Evolutionary conservation across 2,329 filamentous ascomycete species (phyloP).

Genomic region (Talaromyces piceae): DNA sequence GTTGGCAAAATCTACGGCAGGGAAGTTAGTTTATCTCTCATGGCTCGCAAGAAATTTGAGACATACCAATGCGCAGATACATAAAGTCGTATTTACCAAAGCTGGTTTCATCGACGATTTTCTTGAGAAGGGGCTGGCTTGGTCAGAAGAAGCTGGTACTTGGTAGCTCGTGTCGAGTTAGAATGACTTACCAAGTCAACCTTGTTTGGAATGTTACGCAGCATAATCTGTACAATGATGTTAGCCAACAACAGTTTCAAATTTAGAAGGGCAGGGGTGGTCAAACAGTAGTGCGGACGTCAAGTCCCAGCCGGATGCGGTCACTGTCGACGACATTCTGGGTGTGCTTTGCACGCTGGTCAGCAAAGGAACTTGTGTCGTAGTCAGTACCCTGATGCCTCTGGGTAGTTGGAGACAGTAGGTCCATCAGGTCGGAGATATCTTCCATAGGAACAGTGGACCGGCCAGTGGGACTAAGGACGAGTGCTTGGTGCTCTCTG

Average conservation of each 20-base stretch:
- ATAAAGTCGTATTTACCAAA: conserved; percentile 87
- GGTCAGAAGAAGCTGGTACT: conserved; percentile 8
- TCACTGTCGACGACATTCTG: conserved; percentile 40
- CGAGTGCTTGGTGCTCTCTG: conserved; percentile 6
- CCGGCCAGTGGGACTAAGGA: conserved; percentile 32
- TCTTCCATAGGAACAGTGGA: conserved; percentile 32
- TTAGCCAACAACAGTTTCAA: conserved; percentile 9
- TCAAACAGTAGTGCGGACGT: conserved; percentile 68
- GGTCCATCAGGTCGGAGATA: conserved; percentile 23
- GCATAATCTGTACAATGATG: conserved; percentile 63
- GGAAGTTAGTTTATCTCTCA: not conserved
- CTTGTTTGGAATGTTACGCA: conserved; percentile 90
- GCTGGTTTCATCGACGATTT: conserved; percentile 69
- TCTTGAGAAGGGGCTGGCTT: conserved; percentile 60
- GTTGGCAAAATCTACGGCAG: conserved; percentile 61
- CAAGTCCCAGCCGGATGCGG: conserved; percentile 51
- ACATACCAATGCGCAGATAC: conserved; percentile 72
- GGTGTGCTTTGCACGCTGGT: conserved; percentile 24
- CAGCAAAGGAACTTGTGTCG: conserved; percentile 20
- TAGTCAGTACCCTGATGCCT: conserved; percentile 9
- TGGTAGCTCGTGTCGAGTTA: conserved; percentile 12
- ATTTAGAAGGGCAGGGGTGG: not conserved
- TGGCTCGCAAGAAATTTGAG: not conserved
- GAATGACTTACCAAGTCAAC: conserved; percentile 52
- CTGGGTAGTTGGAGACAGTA: conserved; percentile 4